A percentile compares a stretch with the other conserved stretches of the same genome.
Evolutionary conservation across 2,329 filamentous ascomycete genomes (phyloP).

Genomic region (Fusarium coffeatum): DNA sequence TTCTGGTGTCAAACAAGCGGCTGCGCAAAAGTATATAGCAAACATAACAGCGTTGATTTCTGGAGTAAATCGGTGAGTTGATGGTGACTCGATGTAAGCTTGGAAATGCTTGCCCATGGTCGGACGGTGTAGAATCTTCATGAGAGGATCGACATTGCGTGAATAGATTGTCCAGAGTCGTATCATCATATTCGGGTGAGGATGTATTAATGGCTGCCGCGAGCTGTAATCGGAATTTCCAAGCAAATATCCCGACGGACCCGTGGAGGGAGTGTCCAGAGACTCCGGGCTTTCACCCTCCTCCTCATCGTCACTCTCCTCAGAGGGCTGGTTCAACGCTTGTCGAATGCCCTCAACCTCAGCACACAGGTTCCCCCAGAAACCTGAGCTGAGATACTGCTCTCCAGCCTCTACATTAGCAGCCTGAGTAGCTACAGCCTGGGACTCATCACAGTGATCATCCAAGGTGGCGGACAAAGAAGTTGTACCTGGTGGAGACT

Average conservation of each 20-base stretch:
- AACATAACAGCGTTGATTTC: conserved; percentile 55
- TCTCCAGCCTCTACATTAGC: conserved; percentile 38
- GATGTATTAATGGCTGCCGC: conserved; percentile 47
- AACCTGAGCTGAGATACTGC: conserved; percentile 57
- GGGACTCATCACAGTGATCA: conserved; percentile 29
- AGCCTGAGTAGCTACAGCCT: conserved; percentile 31
- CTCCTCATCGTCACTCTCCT: conserved; percentile 53
- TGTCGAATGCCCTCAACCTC: conserved; percentile 60
- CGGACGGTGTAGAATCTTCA: conserved; percentile 60
- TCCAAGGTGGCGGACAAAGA: conserved; percentile 20
- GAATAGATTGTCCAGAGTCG: conserved; percentile 53
- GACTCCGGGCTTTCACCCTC: conserved; percentile 51
- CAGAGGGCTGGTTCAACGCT: conserved; percentile 57
- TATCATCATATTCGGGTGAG: conserved; percentile 53
- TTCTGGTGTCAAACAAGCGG: conserved; percentile 50
- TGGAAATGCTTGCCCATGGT: conserved; percentile 50
- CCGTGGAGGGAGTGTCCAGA: conserved; percentile 37
- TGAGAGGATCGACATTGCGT: conserved; percentile 56
- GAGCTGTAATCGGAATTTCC: conserved; percentile 44
- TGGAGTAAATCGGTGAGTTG: conserved; percentile 28
- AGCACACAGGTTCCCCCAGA: conserved; percentile 57
- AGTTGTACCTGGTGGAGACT: background rate
- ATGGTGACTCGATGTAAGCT: conserved; percentile 42
- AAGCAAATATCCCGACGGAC: conserved; percentile 46
- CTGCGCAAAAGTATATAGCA: conserved; percentile 57